phyloP scores from a whole-genome alignment of 805 yeast genomes.

The Cyberlindnera amylophila region DNA sequence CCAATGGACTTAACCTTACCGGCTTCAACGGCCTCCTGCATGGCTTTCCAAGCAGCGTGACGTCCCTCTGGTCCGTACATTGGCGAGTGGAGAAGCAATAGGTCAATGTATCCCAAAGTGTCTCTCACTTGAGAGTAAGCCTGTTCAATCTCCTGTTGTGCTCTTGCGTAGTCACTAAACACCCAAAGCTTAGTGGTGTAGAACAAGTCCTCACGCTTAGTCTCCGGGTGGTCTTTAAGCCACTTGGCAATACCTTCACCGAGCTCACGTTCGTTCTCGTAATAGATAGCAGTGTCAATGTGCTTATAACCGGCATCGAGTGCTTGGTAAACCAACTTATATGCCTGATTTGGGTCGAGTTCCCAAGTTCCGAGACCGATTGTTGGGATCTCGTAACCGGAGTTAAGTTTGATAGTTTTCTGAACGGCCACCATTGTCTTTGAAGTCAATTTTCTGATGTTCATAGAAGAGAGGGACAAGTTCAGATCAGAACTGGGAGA shows the following conservation, averaged over 20 bases:
- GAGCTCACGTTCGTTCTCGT: slow-evolving; percentile 60
- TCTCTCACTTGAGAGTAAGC: slow-evolving; percentile 50
- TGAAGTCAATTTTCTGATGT: too few relatives aligned
- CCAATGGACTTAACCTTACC: slow-evolving; percentile 69
- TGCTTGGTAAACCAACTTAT: slow-evolving; percentile 49
- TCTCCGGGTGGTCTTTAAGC: slow-evolving; percentile 42
- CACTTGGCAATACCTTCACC: slow-evolving; percentile 56
- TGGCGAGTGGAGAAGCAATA: slow-evolving; percentile 68
- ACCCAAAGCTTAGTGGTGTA: slow-evolving; percentile 78
- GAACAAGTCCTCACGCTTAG: slow-evolving; percentile 48
- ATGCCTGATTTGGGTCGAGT: slow-evolving; percentile 36
- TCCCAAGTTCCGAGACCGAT: slow-evolving; percentile 55
- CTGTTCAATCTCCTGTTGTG: slow-evolving; percentile 54
- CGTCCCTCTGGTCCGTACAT: slow-evolving; percentile 47
- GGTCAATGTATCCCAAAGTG: slow-evolving; percentile 62
- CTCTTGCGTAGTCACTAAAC: slow-evolving; percentile 39
- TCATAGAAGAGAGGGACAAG: too few relatives aligned
- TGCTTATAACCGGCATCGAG: slow-evolving; percentile 67
- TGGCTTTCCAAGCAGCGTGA: slow-evolving; percentile 64
- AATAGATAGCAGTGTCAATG: slow-evolving; percentile 67
- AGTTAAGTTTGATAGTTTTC: slow-evolving; percentile 35
- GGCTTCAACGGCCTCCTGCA: slow-evolving; percentile 66
- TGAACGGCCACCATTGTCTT: slow-evolving; percentile 5
- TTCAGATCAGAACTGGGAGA: too few relatives aligned
- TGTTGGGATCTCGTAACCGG: slow-evolving; percentile 53